Evolutionary conservation across 768 basidiomycete species (phyloP).

Genomic region (Mycena haematopus): DNA sequence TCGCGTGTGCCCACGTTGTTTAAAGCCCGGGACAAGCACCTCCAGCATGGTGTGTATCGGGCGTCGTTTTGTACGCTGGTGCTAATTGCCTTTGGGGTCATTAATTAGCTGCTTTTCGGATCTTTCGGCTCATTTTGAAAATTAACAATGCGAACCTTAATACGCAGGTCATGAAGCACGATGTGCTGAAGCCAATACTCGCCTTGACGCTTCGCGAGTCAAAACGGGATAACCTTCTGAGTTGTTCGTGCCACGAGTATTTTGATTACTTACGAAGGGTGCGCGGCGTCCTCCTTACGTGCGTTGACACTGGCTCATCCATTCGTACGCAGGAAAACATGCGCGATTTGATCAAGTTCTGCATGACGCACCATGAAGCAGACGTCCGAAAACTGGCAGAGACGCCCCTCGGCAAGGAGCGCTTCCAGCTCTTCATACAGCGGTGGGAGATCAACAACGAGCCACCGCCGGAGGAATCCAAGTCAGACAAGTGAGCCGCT

Average conservation of each 20-base stretch:
- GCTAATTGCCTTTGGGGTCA: constrained; percentile 19
- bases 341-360: constrained; percentile 81
- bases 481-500: constrained; percentile 56
- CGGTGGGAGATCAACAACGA: constrained; percentile 95
- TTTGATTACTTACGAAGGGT: constrained; percentile 93
- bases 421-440: constrained; percentile 75
- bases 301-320: background rate
- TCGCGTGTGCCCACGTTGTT: constrained; percentile 78
- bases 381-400: constrained; percentile 68
- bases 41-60: constrained; percentile 80
- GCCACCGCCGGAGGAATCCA: constrained; percentile 62
- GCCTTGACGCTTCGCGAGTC: constrained; percentile 86
- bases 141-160: constrained; percentile 81
- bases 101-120: constrained; percentile 83
- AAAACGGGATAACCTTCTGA: constrained; percentile 87
- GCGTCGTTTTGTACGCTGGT: constrained; percentile 3
- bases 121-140: constrained; percentile 85
- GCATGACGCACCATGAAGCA: constrained; percentile 79
- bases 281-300: constrained; percentile 32
- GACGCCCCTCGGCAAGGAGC: constrained; percentile 64
- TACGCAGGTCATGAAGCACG: constrained; percentile 81
- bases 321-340: constrained; percentile 72
- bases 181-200: constrained; percentile 82
- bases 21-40: constrained; percentile 86
- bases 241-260: constrained; percentile 94